Evolutionary conservation across 169 alveolate genomes (phyloP).

Genomic region (Plasmodium fragile): DNA sequence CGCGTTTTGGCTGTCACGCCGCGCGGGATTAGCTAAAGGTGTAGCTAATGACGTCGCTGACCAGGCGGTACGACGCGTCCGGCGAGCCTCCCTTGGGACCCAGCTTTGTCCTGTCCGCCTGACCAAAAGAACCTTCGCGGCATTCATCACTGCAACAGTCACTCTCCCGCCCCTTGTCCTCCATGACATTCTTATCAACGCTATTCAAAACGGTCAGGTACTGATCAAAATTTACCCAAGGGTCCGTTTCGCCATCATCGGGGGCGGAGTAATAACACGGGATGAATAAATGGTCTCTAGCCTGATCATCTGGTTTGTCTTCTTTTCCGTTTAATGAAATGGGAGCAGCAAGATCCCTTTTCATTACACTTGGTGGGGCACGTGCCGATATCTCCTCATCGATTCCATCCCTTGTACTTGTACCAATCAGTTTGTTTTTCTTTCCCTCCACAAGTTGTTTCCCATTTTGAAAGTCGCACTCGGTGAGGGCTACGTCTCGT

Average conservation of each 20-base stretch:
- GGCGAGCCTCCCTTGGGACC: background rate
- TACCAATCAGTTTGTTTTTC: background rate
- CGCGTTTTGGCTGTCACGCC: background rate
- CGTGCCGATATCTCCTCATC: background rate
- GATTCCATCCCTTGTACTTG: background rate
- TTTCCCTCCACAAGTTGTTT: background rate
- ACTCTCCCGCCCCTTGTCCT: slow-evolving; percentile 35
- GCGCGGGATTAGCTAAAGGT: background rate
- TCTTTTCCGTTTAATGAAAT: background rate
- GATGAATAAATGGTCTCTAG: background rate
- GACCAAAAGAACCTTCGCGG: background rate
- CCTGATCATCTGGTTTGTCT: background rate
- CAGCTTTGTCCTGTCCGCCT: background rate
- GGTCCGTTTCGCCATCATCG: background rate
- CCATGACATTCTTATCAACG: background rate
- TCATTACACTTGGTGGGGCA: background rate
- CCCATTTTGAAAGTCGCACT: background rate
- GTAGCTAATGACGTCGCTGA: slow-evolving; percentile 35
- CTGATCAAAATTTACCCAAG: background rate
- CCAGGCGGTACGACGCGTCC: background rate
- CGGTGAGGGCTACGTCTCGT: background rate
- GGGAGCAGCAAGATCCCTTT: background rate
- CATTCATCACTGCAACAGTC: slow-evolving; percentile 39
- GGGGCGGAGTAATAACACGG: background rate
- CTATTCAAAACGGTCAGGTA: slow-evolving; percentile 50